Evolutionary conservation across 1,284 basidiomycete species (phyloP).

Genomic region (Testicularia cyperi): DNA sequence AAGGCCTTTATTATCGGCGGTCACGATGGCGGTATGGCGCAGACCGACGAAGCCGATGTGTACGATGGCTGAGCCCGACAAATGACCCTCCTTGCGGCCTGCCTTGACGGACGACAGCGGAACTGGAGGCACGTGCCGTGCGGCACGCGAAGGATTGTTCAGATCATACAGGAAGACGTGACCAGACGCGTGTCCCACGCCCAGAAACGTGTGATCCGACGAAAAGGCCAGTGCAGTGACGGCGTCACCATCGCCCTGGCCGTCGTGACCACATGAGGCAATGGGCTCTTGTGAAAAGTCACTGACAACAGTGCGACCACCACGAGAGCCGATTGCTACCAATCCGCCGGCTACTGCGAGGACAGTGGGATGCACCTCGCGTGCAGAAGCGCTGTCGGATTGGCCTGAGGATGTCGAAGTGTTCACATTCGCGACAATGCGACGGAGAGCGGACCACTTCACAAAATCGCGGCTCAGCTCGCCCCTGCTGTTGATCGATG

Average conservation of each 20-base stretch:
- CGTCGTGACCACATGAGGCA: slow-evolving; percentile 38
- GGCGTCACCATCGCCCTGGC: slow-evolving; percentile 62
- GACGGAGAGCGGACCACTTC: slow-evolving; percentile 74
- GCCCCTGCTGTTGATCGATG: slow-evolving; percentile 35
- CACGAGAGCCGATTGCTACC: slow-evolving; percentile 82
- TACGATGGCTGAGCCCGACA: slow-evolving; percentile 80
- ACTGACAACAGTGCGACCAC: slow-evolving; percentile 78
- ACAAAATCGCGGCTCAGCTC: slow-evolving; percentile 68
- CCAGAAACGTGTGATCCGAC: slow-evolving; percentile 89
- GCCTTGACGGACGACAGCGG: slow-evolving; percentile 70
- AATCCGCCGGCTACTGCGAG: slow-evolving; percentile 78
- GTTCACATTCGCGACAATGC: slow-evolving; percentile 66
- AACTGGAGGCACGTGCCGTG: slow-evolving; percentile 73
- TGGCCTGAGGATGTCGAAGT: too few species aligned
- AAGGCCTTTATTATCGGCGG: slow-evolving; percentile 85
- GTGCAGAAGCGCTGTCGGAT: slow-evolving; percentile 65
- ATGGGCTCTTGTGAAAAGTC: slow-evolving; percentile 74
- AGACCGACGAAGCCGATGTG: slow-evolving; percentile 88
- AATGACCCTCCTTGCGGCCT: slow-evolving; percentile 89
- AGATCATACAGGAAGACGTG: slow-evolving; percentile 86
- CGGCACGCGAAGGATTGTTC: slow-evolving; percentile 66
- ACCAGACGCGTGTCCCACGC: slow-evolving; percentile 82
- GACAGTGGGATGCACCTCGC: slow-evolving; percentile 74
- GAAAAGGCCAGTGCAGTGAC: slow-evolving; percentile 89
- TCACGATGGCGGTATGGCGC: slow-evolving; percentile 88